Percentiles rank a stretch among this genome's conserved stretches.
Conservation (phyloP, 345 rosid genomes). For the Cardamine resedifolia region DNA sequence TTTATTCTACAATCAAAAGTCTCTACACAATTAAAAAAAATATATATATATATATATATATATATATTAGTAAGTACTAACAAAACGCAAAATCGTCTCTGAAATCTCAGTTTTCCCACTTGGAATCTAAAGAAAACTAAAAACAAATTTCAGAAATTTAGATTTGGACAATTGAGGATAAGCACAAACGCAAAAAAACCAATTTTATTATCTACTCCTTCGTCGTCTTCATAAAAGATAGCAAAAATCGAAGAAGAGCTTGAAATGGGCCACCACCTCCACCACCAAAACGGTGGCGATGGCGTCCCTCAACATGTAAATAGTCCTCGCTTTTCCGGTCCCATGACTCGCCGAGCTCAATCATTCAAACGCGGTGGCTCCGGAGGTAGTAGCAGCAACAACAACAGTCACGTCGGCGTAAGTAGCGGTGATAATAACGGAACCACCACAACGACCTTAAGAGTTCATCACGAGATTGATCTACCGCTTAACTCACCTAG, state of each 20-base stretch:
- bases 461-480: slow-evolving; percentile 74
- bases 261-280: slow-evolving; percentile 58
- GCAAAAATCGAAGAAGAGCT: slow-evolving; percentile 46
- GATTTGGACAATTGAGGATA: neutral
- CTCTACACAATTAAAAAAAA: neutral
- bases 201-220: neutral
- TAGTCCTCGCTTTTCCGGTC: slow-evolving; percentile 88
- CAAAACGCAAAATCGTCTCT: neutral
- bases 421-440: slow-evolving; percentile 1
- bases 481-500: slow-evolving; percentile 67
- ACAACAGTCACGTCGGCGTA: slow-evolving; percentile 15
- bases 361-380: slow-evolving; percentile 77
- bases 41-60: too few relatives aligned
- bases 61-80: too few relatives aligned
- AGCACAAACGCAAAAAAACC: neutral
- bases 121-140: neutral
- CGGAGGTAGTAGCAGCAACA: slow-evolving; percentile 29
- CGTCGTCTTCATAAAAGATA: slow-evolving; percentile 18
- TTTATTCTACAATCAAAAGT: neutral
- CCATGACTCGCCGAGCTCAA: slow-evolving; percentile 85
- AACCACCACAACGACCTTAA: slow-evolving; percentile 12
- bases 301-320: slow-evolving; percentile 74
- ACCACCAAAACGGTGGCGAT: slow-evolving; percentile 56
- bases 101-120: neutral
- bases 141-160: neutral